Conservation (phyloP, 106 monocot genomes). For the Gastrodia elata region DNA sequence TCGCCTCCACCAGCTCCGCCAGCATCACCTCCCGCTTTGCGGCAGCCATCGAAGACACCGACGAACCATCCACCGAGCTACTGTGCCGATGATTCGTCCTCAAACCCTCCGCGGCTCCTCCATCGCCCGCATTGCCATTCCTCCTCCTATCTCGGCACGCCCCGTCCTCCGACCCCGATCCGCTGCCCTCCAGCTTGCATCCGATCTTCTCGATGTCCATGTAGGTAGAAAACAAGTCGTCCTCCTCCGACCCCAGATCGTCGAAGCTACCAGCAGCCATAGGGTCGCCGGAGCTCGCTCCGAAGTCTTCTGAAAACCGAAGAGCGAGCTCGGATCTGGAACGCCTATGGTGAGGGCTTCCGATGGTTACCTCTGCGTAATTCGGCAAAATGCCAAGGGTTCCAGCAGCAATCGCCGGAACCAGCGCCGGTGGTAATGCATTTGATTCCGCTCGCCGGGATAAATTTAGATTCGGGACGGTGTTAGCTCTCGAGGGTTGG, state of each 20-base stretch:
- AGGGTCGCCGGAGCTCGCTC: slow-evolving; percentile 19
- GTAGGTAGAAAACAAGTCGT: slow-evolving; percentile 76
- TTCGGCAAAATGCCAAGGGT: background rate
- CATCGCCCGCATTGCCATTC: slow-evolving; percentile 8
- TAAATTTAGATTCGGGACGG: background rate
- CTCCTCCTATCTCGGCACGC: slow-evolving; percentile 17
- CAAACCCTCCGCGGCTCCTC: background rate
- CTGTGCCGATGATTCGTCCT: slow-evolving; percentile 65
- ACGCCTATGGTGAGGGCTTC: slow-evolving; percentile 40
- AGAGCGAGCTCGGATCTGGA: slow-evolving; percentile 62
- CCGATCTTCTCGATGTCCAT: slow-evolving; percentile 85
- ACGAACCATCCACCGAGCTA: slow-evolving; percentile 52
- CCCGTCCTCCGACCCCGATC: slow-evolving; percentile 43
- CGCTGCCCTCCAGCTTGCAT: slow-evolving; percentile 33
- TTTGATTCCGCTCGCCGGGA: background rate
- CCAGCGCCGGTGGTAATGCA: background rate
- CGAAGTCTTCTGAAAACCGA: slow-evolving; percentile 40
- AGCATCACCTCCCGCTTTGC: slow-evolving; percentile 22
- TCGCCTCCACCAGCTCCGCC: slow-evolving; percentile 64
- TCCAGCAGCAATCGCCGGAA: slow-evolving; percentile 3
- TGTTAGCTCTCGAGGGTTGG: background rate
- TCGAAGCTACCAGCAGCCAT: slow-evolving; percentile 21
- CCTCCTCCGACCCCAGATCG: slow-evolving; percentile 67
- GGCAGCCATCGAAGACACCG: slow-evolving; percentile 20
- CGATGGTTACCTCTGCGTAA: background rate